Evolutionary conservation across 176 grass and related monocot genomes (phyloP), one percentile per base, ranked within the genome.

Genomic region (Musa acuminata): DNA sequence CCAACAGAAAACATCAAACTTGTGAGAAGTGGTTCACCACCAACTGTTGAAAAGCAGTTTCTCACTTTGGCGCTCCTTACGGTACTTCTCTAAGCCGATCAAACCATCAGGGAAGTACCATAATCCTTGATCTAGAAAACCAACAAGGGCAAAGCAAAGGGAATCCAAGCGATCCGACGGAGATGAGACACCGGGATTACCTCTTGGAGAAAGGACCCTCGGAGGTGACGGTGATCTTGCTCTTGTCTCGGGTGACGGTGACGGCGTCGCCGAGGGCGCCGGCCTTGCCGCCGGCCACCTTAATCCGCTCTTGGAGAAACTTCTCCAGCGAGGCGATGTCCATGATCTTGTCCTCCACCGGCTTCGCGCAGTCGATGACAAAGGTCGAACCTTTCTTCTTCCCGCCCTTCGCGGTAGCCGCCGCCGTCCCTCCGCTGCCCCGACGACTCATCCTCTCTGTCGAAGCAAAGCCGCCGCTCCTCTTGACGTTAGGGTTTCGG

Each of bases 241-340:
- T 69, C 27, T 69, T 69, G 16, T 69, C 67, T 11, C 67, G 67
- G 8, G 35, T 69, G 67, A 69, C 35, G 17, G 35, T 50, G 67
- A 69, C 67, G 29, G 67, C 67, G 9, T 69, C 67, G n/a, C 67
- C 67, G 16, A 69, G 13, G 67, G 67, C 67, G 67, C 67, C 67
- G 1, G 67, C 67, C 67, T 69, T 69, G 29, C 67, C 67, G 11
- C 67, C 67, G 29, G 14, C 43, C 29, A 69, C 67, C 43, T 69
- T 69, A 43, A 69, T 69, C 35, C 67, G 43, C 29, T 69, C 67
- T 43, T 69, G 67, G 43, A 69, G 67, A 43, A 69, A 69, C 67
- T 69, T 69, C 67, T 69, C 67, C 67, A 69, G 67, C 21, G 67
- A 69, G 35, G 67, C 67, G 67, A 69, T 69, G 35, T 69, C 67